Evolutionary conservation across 352 stramenopile species (phyloP), one percentile per base, ranked within the genome.

Genomic region (Pythium rishiriense): DNA sequence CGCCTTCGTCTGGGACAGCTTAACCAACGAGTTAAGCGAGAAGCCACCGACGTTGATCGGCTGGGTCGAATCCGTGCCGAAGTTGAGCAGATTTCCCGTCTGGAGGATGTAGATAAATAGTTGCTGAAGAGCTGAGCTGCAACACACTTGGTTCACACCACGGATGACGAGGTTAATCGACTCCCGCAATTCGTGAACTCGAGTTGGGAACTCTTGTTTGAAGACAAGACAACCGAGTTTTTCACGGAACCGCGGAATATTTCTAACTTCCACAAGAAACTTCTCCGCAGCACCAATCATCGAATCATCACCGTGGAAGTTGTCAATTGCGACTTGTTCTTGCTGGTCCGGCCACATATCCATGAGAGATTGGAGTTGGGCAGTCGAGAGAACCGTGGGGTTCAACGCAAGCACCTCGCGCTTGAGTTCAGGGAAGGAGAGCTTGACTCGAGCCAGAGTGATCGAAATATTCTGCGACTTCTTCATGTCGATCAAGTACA

Each of bases 381-480:
- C 85, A 15, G 83, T 75, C 15, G 86, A 93, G 14, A 94, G 63
- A 19, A 94, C 80, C 0, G 78, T 87, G 49, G 86, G 64, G 53
- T 93, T 93, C 77, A 94, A 81, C 15, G 77, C 72, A 52, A 94
- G 56, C 42, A 94, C 79, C 58, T 94, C 82, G 22, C 69, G 74
- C 64, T 90, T 90, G 14, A 94, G 69, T 63, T 91, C 72, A 0
- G 82, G 64, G 55, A 90, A 93, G 9, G 66, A 55, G 22, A 91
- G 60, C 68, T 93, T 93, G 1, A 95, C 76, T 33, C 86, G 83
- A 2, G 86, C 86, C 37, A 95, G 49, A 15, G 84, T 92, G 51
- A 95, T 95, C 11, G 84, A 78, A 54, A 95, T 92, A 67, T 95
- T 95, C 66, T 95, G 86, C 21, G 84, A 88, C 54, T 93, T 95